A percentile compares a stretch with the other conserved stretches of the same genome.
These are phyloP conservation scores for Apiospora arundinis DNA, from an alignment of 2,329 filamentous ascomycete species.

Conservation along the genomic window DNA sequence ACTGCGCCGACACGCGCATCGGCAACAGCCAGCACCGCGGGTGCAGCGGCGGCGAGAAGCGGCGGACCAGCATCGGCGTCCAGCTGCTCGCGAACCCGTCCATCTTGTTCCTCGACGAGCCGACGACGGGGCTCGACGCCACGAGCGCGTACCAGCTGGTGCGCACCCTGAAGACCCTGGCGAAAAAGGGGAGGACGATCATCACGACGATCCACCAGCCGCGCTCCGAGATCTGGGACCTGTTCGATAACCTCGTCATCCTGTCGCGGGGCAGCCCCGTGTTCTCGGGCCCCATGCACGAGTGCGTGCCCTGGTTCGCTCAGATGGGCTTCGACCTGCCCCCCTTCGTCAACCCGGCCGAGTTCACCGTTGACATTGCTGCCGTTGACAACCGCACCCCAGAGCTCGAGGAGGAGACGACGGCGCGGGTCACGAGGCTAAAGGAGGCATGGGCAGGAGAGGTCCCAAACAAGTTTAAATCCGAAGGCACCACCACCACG, in stretches of 20 bases:
- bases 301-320: constrained; percentile 70
- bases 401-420: constrained; percentile 67
- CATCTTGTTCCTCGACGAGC: constrained; percentile 79
- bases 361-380: constrained; percentile 76
- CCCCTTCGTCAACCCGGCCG: constrained; percentile 78
- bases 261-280: constrained; percentile 71
- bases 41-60: constrained; percentile 81
- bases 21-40: constrained; percentile 75
- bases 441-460: constrained; percentile 64
- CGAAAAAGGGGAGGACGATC: constrained; percentile 72
- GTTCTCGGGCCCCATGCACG: constrained; percentile 66
- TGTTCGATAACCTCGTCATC: constrained; percentile 76
- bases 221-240: constrained; percentile 78
- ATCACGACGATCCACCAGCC: constrained; percentile 80
- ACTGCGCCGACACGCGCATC: constrained; percentile 77
- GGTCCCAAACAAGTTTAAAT: constrained; percentile 37
- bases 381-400: constrained; percentile 75
- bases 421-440: constrained; percentile 64
- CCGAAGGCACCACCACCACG: constrained; percentile 25
- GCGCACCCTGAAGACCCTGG: constrained; percentile 71
- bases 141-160: constrained; percentile 79
- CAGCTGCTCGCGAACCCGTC: constrained; percentile 82
- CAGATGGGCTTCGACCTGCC: constrained; percentile 66
- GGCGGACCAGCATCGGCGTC: constrained; percentile 77
- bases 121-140: constrained; percentile 78